phyloP scores from a whole-genome alignment of 345 rosid species.

The Hirschfeldia incana region DNA sequence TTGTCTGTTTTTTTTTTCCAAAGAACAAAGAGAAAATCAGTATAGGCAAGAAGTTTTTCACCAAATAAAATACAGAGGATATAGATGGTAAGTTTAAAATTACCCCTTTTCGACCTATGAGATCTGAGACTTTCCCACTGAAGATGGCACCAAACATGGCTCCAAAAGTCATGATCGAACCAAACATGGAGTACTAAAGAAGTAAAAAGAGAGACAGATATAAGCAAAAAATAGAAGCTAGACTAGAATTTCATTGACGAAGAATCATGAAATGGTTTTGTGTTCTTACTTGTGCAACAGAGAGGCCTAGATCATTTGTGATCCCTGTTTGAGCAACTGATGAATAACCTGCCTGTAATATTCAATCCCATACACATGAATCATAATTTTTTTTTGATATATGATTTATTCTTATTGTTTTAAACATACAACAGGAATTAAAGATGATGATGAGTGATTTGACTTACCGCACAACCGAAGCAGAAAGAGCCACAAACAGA shows the following conservation, averaged over 20 bases:
- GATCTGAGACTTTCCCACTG: conserved; percentile 41
- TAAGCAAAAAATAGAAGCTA: not conserved
- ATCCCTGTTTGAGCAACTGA: conserved; percentile 49
- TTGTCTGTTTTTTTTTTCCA: conserved; percentile 14
- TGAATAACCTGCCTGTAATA: conserved; percentile 49
- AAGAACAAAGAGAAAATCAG: not conserved
- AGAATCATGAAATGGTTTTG: conserved; percentile 3
- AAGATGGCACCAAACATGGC: conserved; percentile 44
- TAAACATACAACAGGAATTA: not conserved
- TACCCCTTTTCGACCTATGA: conserved; percentile 42
- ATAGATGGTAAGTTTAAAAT: not conserved
- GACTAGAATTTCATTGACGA: not conserved
- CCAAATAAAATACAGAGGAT: not conserved
- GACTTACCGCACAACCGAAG: conserved; percentile 45
- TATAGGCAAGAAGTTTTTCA: not conserved
- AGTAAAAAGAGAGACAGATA: not conserved
- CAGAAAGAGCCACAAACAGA: conserved; percentile 47
- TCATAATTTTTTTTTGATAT: not conserved
- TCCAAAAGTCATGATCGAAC: conserved; percentile 44
- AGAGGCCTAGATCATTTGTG: conserved; percentile 41
- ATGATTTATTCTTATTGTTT: not conserved
- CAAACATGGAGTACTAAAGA: conserved; percentile 43
- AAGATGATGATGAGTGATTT: not conserved
- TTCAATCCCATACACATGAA: not conserved
- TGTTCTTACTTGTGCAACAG: conserved; percentile 42